These are phyloP conservation scores for Penicillium fuscoglaucum DNA, from an alignment of 2,329 filamentous ascomycete species.

Conservation along the genomic window DNA sequence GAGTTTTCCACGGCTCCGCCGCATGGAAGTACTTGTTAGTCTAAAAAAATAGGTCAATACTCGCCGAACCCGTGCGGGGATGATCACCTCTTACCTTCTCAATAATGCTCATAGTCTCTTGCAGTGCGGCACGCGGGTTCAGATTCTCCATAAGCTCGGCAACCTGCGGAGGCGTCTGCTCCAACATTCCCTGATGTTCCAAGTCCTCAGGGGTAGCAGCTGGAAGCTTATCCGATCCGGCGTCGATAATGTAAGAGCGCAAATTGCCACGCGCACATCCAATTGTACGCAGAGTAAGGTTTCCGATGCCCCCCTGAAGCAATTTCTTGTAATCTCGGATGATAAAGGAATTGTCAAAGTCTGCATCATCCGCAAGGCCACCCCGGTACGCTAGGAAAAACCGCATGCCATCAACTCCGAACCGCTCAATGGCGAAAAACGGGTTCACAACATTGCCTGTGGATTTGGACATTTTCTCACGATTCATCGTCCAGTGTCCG, in stretches of 20 bases:
- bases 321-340: conserved; percentile 75
- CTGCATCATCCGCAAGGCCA: conserved; percentile 72
- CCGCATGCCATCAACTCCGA: conserved; percentile 81
- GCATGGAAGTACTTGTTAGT: conserved; percentile 67
- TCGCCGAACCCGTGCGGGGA: conserved; percentile 14
- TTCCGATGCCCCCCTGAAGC: conserved; percentile 76
- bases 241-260: conserved; percentile 55
- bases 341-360: conserved; percentile 80
- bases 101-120: conserved; percentile 62
- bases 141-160: conserved; percentile 61
- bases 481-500: conserved; percentile 91
- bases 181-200: conserved; percentile 45
- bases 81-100: conserved; percentile 51
- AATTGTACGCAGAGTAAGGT: conserved; percentile 71
- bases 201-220: conserved; percentile 32
- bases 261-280: conserved; percentile 70
- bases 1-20: conserved; percentile 66
- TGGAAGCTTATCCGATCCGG: conserved; percentile 31
- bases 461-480: conserved; percentile 94
- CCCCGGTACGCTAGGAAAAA: conserved; percentile 85
- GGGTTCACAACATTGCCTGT: conserved; percentile 94
- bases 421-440: conserved; percentile 85
- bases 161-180: conserved; percentile 45
- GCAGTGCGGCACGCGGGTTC: conserved; percentile 65
- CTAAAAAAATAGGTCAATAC: conserved; percentile 39